phyloP scores from a whole-genome alignment of 257 asterid genomes.

The Salvia hispanica region DNA sequence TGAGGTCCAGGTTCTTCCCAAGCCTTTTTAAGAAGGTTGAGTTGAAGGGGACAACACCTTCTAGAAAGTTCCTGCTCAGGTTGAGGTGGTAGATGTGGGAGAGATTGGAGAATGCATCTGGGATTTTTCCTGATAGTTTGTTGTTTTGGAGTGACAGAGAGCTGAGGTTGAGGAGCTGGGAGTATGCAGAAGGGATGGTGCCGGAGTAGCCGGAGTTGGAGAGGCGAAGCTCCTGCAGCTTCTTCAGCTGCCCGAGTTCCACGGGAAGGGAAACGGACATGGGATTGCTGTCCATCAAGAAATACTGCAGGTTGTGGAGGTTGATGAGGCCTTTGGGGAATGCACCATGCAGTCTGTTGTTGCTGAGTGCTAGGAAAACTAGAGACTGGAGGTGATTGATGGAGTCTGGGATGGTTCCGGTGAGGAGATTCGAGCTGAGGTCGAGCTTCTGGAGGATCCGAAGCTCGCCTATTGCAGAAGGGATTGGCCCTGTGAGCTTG shows the following conservation, averaged over 20 bases:
- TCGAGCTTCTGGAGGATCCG: constrained; percentile 72
- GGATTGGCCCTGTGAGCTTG: constrained; percentile 48
- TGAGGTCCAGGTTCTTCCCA: constrained; percentile 78
- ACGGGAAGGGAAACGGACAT: constrained; percentile 55
- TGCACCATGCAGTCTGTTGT: constrained; percentile 51
- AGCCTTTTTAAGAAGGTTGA: constrained; percentile 67
- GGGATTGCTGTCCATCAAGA: constrained; percentile 83
- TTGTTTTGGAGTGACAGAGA: constrained; percentile 75
- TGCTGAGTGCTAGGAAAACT: constrained; percentile 72
- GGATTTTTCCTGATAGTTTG: constrained; percentile 60
- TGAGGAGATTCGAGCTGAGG: constrained; percentile 65
- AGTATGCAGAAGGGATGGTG: constrained; percentile 55
- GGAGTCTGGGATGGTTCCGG: constrained; percentile 60
- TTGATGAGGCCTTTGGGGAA: constrained; percentile 48
- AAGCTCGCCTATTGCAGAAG: constrained; percentile 51
- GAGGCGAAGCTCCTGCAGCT: constrained; percentile 78
- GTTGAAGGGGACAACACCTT: constrained; percentile 71
- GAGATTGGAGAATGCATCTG: constrained; percentile 51
- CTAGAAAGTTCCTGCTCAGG: constrained; percentile 71
- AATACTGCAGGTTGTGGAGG: constrained; percentile 60
- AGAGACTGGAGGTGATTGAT: constrained; percentile 47
- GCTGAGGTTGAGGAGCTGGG: constrained; percentile 58
- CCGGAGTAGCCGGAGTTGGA: constrained; percentile 76
- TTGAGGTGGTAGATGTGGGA: constrained; percentile 74
- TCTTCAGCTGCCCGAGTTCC: constrained; percentile 54